These are phyloP conservation scores for Nitzschia palea DNA, from an alignment of 108 stramenopile species.

Conservation along the genomic window DNA sequence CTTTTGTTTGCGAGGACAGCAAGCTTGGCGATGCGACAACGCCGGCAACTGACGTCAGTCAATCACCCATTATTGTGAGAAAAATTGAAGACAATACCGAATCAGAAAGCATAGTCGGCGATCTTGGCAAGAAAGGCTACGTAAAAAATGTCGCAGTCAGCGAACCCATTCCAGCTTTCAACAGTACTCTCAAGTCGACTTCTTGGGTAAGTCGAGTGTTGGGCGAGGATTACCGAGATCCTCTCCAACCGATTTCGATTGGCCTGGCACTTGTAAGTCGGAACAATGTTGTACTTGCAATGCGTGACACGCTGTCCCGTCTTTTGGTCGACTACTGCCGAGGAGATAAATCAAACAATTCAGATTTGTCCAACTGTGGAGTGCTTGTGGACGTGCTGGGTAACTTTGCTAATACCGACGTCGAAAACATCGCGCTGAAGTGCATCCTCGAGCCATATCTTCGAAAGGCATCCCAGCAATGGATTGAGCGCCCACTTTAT, in stretches of 20 bases:
- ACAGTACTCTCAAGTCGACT: slow-evolving; percentile 39
- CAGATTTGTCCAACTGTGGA: slow-evolving; percentile 28
- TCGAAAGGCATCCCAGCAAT: slow-evolving; percentile 36
- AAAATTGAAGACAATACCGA: slow-evolving; percentile 15
- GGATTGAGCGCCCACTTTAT: slow-evolving; percentile 57
- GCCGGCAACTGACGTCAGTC: background rate
- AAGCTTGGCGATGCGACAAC: too few relatives aligned
- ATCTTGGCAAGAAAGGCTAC: background rate
- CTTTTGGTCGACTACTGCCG: slow-evolving; percentile 44
- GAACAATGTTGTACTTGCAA: slow-evolving; percentile 58
- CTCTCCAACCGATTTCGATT: slow-evolving; percentile 28
- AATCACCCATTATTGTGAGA: slow-evolving; percentile 38
- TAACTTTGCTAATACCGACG: slow-evolving; percentile 47
- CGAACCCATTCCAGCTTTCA: slow-evolving; percentile 43
- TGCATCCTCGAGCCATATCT: slow-evolving; percentile 65
- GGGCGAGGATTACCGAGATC: slow-evolving; percentile 22
- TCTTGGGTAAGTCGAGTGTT: slow-evolving; percentile 41
- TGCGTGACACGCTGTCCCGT: slow-evolving; percentile 65
- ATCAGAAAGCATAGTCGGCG: background rate
- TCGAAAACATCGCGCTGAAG: slow-evolving; percentile 48
- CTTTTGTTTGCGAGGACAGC: background rate
- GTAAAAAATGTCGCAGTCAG: slow-evolving; percentile 49
- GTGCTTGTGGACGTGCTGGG: slow-evolving; percentile 70
- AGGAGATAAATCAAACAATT: background rate
- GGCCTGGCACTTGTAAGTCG: slow-evolving; percentile 73